Base-by-base conservation (phyloP, 2,329 filamentous ascomycete species). In the Trichoderma koningii region DNA sequence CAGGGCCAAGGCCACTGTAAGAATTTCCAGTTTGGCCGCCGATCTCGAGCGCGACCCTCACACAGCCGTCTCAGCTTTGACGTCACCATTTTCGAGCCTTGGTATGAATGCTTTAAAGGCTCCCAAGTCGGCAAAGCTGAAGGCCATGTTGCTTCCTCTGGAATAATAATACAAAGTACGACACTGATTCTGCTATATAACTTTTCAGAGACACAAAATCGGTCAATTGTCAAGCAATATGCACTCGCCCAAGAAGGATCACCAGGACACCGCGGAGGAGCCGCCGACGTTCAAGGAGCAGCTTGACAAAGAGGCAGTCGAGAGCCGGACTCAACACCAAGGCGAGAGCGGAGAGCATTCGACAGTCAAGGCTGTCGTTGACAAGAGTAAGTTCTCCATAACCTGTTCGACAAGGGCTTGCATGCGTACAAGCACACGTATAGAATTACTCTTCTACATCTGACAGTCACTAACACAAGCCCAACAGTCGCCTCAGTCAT, bases 401-500 rank as follows among this genome's bases (percentile, higher is more conserved):
- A n/a, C n/a, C n/a, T n/a, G n/a, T n/a, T n/a, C n/a, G n/a, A 10
- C 6, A 34, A 34, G 5, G 30, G 10, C 2, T 34, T 59, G 26
- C 10, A 51, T 28, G 28, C 28, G 7, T 23, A 23, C 21, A 23
- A 23, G 21, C 21, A 23, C 21, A 23, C 21, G 21, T 3, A 23
- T 23, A 23, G 21, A 23, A 23, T 23, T 38, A 45, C 6, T 4
- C 4, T 5, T 3, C 14, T 30, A 7, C 47, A 15, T n/a, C 28
- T 21, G 10, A 52, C 45, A 26, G 21, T 23, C 21, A 23, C n/a
- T 51, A 10, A 57, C 17, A 45, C 38, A 3, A n/a, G 23, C 19
- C 3, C 30, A 1, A n/a, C 65, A 81, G 76, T 81, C 51, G 74
- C 76, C n/a, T 75, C 80, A 66, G 79, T 80, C 63, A 70, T 83